Conservation (phyloP, 176 grass and related monocot genomes). For the Rhynchospora pubera region DNA sequence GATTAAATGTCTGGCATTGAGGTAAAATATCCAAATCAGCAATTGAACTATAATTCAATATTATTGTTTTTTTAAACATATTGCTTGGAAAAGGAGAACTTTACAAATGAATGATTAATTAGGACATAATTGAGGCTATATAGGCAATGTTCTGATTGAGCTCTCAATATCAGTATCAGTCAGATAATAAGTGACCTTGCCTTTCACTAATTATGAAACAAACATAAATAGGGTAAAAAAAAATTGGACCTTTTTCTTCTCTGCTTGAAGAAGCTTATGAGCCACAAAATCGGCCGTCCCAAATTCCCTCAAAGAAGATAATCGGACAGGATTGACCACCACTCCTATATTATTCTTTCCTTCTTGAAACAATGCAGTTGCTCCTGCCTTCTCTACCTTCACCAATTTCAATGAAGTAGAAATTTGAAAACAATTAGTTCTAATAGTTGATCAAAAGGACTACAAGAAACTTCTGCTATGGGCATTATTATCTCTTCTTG, state of each 20-base stretch:
- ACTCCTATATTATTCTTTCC: conserved; percentile 81
- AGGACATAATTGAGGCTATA: neutral
- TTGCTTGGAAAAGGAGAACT: neutral
- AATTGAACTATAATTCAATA: neutral
- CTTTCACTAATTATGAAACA: neutral
- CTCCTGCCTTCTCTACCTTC: conserved; percentile 88
- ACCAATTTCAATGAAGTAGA: conserved; percentile 19
- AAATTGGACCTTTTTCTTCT: conserved; percentile 65
- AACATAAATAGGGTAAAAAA: conserved; percentile 3
- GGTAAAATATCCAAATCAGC: neutral
- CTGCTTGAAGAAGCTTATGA: conserved; percentile 74
- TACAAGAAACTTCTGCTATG: neutral
- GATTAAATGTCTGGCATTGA: neutral
- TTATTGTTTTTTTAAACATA: neutral
- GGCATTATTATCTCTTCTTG: neutral
- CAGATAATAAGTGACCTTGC: neutral
- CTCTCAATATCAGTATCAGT: neutral
- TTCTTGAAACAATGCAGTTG: conserved; percentile 69
- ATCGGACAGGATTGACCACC: conserved; percentile 73
- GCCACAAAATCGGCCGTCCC: conserved; percentile 82
- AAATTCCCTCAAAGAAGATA: conserved; percentile 69
- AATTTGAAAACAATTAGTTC: neutral
- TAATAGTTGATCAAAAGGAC: neutral
- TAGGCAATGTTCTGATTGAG: neutral
- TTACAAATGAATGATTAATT: neutral